phyloP scores from a whole-genome alignment of 768 basidiomycete species.

The Boletus subparvulus region DNA sequence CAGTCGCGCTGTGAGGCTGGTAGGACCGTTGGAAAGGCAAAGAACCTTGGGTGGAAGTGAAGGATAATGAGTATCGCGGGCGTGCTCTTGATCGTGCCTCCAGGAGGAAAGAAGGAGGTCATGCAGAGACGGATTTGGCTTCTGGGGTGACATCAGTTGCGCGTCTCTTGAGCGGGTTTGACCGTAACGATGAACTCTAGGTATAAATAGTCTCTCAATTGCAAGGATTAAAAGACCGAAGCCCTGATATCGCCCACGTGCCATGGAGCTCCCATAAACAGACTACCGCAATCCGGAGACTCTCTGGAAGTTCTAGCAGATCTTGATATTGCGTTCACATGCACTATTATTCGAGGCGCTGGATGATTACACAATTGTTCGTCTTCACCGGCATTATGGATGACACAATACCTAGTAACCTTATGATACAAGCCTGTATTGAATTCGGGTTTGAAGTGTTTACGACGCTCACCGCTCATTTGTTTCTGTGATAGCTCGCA shows the following conservation, averaged over 20 bases:
- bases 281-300: background rate
- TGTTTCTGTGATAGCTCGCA: no score
- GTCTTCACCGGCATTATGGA: no score
- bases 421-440: no score
- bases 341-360: no score
- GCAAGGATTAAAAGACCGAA: no score
- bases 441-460: no score
- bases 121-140: background rate
- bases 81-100: conserved; percentile 1
- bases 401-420: no score
- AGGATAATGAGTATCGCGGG: background rate
- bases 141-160: background rate
- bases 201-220: no score
- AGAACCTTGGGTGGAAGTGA: conserved; percentile 1
- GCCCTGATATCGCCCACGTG: background rate
- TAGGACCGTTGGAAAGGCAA: background rate
- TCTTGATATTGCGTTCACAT: background rate
- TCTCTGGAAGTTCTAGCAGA: background rate
- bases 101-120: conserved; percentile 2
- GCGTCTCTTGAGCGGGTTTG: background rate
- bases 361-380: no score
- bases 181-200: no score
- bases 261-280: no score
- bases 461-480: no score
- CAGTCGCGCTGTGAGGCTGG: background rate